Conservation (phyloP, 2,329 filamentous ascomycete genomes). For the Ceratocystis albifundus region DNA sequence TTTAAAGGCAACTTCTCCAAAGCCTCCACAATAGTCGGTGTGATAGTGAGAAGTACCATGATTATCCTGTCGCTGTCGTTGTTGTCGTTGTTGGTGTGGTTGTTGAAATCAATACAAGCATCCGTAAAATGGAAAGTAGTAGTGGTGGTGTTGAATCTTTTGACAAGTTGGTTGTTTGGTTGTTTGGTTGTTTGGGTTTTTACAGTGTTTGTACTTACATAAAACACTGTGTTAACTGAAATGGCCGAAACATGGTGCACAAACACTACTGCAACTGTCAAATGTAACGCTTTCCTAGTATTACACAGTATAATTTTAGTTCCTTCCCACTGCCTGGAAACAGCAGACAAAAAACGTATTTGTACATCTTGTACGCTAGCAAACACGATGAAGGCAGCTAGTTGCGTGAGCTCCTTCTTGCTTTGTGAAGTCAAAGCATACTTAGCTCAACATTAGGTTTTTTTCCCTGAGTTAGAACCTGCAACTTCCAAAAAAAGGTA, state of each 20-base stretch:
- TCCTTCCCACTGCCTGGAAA: background rate
- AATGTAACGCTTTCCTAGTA: background rate
- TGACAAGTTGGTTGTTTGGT: background rate
- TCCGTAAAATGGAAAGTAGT: background rate
- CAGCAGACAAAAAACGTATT: background rate
- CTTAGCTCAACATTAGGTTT: background rate
- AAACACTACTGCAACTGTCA: background rate
- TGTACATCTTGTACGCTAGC: conserved; percentile 3
- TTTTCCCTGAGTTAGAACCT: background rate
- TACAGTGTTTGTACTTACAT: background rate
- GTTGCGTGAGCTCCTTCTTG: conserved; percentile 1
- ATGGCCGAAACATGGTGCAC: background rate
- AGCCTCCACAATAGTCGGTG: conserved; percentile 52
- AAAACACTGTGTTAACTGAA: background rate
- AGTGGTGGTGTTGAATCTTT: background rate
- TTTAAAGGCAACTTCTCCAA: conserved; percentile 32
- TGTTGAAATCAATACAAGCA: background rate
- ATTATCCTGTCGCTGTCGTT: background rate
- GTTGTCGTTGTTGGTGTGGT: background rate
- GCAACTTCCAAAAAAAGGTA: background rate
- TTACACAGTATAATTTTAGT: background rate
- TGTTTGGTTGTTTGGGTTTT: no score
- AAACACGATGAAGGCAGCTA: conserved; percentile 1
- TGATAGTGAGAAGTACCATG: conserved; percentile 75
- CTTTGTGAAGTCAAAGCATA: background rate